Evolutionary conservation across 2,329 filamentous ascomycete species (phyloP).

Genomic region (Penicillium digitatum): DNA sequence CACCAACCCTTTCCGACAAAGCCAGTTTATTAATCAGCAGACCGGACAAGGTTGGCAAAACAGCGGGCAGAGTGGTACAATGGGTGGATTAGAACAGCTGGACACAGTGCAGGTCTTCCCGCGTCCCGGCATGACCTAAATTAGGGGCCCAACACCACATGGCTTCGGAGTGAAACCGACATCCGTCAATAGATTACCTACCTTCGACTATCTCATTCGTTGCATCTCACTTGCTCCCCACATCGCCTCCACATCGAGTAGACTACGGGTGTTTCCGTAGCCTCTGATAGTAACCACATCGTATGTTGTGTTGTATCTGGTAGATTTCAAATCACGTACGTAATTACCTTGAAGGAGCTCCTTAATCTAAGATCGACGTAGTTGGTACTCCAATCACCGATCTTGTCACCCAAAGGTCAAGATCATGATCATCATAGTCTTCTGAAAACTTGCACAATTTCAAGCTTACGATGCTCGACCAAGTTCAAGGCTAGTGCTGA

Average conservation of each 20-base stretch:
- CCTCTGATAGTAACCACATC: not conserved
- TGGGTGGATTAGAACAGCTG: slow-evolving; percentile 70
- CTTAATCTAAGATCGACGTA: too few relatives aligned
- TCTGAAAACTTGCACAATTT: not conserved
- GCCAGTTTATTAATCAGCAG: slow-evolving; percentile 80
- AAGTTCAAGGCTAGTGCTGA: not conserved
- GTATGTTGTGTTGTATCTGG: not conserved
- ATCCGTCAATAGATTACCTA: slow-evolving; percentile 6
- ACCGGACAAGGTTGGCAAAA: slow-evolving; percentile 88
- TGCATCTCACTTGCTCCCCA: slow-evolving; percentile 4
- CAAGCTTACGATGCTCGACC: not conserved
- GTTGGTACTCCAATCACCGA: not conserved
- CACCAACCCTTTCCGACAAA: slow-evolving; percentile 93
- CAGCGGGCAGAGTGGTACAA: slow-evolving; percentile 66
- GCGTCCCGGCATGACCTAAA: slow-evolving; percentile 56
- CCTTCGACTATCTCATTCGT: slow-evolving; percentile 4
- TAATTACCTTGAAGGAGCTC: not conserved
- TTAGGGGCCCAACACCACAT: not conserved
- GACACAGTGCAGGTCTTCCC: slow-evolving; percentile 83
- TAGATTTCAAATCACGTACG: not conserved
- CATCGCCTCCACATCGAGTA: slow-evolving; percentile 3
- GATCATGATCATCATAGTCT: not conserved
- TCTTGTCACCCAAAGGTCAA: not conserved
- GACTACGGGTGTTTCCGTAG: not conserved
- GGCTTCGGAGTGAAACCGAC: slow-evolving; percentile 1